phyloP scores from a whole-genome alignment of 192 early-diverging fungal species.

The Coemansia aciculifera region DNA sequence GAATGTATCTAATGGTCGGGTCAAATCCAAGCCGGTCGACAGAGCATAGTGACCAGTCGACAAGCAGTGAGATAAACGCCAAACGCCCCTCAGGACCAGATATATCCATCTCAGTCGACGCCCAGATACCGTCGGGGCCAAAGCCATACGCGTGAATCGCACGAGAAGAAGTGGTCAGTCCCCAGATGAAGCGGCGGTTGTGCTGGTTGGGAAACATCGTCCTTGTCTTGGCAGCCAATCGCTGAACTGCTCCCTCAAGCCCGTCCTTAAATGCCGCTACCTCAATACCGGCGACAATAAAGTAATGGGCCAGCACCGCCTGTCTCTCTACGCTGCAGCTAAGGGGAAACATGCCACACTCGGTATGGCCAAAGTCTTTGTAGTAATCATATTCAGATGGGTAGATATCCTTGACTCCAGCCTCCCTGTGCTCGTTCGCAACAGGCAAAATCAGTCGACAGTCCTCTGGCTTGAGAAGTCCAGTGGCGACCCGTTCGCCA shows the following conservation, averaged over 20 bases:
- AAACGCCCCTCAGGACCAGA: background rate
- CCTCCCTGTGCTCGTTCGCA: background rate
- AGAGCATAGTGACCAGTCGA: conserved; percentile 17
- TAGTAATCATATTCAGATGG: background rate
- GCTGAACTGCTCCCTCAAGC: background rate
- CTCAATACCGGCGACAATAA: background rate
- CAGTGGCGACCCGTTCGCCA: background rate
- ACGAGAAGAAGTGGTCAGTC: background rate
- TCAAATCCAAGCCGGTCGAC: conserved; percentile 11
- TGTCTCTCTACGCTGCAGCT: background rate
- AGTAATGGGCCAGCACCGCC: background rate
- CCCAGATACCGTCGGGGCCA: background rate
- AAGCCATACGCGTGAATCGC: background rate
- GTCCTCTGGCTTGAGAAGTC: background rate
- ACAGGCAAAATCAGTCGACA: background rate
- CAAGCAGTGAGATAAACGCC: conserved; percentile 5
- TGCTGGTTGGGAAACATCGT: conserved; percentile 6
- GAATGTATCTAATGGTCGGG: background rate
- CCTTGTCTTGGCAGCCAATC: background rate
- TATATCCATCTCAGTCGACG: background rate
- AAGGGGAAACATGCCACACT: background rate
- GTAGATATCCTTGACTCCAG: background rate
- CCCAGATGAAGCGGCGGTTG: conserved; percentile 23
- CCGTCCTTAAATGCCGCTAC: background rate
- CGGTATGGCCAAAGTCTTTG: background rate